phyloP scores from a whole-genome alignment of 345 rosid genomes.

The Camelina hispida region DNA sequence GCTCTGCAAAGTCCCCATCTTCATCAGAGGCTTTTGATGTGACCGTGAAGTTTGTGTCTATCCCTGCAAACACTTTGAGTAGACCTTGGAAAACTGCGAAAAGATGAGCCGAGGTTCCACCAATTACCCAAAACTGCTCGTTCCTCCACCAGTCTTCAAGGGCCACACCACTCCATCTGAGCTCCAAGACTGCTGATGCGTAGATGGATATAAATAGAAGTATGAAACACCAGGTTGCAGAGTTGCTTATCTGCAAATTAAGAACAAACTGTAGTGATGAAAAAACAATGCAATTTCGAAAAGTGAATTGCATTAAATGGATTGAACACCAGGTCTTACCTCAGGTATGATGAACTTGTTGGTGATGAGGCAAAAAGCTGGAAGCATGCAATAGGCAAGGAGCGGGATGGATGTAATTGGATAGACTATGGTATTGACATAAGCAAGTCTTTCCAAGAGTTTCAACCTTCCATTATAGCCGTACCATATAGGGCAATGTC shows the following conservation, averaged over 20 bases:
- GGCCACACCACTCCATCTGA: conserved; percentile 87
- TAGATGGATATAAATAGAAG: conserved; percentile 76
- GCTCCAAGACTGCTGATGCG: conserved; percentile 77
- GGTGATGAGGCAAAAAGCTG: conserved; percentile 95
- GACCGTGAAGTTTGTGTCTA: conserved; percentile 95
- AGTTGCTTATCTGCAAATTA: conserved; percentile 80
- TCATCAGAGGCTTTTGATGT: conserved; percentile 94
- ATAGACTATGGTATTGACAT: conserved; percentile 86
- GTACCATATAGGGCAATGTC: conserved; percentile 98
- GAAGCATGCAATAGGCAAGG: conserved; percentile 84
- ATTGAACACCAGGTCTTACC: conserved; percentile 43
- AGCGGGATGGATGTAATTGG: conserved; percentile 90
- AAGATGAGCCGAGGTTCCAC: conserved; percentile 94
- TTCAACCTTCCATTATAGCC: conserved; percentile 79
- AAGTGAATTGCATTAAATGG: neutral
- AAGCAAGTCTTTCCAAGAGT: conserved; percentile 87
- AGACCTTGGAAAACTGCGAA: conserved; percentile 97
- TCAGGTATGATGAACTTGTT: conserved; percentile 90
- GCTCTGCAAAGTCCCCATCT: conserved; percentile 92
- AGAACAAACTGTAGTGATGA: neutral
- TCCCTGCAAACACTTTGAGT: conserved; percentile 87
- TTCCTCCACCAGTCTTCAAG: conserved; percentile 99
- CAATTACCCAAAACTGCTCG: conserved; percentile 98
- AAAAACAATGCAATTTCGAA: neutral
- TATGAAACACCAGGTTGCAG: conserved; percentile 79